phyloP scores from a whole-genome alignment of 257 asterid genomes.

The Jacaranda mimosifolia region DNA sequence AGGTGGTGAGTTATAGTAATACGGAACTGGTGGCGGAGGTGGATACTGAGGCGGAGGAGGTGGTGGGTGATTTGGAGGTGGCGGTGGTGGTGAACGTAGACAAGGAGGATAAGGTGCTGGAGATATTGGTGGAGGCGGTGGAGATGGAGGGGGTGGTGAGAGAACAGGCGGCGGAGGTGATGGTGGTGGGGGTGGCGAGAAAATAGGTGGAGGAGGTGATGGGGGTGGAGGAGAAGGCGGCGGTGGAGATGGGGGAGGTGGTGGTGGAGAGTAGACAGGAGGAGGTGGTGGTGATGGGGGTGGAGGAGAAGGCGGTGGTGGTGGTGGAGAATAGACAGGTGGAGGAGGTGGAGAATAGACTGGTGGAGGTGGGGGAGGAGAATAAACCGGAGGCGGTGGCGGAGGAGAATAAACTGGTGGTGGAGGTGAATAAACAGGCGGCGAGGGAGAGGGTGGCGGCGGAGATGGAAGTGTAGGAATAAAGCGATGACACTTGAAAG shows the following conservation, averaged over 20 bases:
- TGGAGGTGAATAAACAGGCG: slow-evolving; percentile 45
- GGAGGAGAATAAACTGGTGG: slow-evolving; percentile 46
- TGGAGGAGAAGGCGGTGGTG: slow-evolving; percentile 29
- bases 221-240: slow-evolving; percentile 48
- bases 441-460: slow-evolving; percentile 60
- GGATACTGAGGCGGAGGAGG: too few species aligned
- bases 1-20: slow-evolving; percentile 41
- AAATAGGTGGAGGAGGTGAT: slow-evolving; percentile 43
- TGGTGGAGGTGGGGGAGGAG: slow-evolving; percentile 44
- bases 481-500: slow-evolving; percentile 74
- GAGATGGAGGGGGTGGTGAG: slow-evolving; percentile 29
- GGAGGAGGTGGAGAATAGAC: slow-evolving; percentile 39
- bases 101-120: slow-evolving; percentile 47
- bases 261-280: slow-evolving; percentile 37
- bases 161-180: slow-evolving; percentile 64
- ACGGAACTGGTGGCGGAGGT: slow-evolving; percentile 42
- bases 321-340: slow-evolving; percentile 29
- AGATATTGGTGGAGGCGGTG: slow-evolving; percentile 38
- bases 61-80: slow-evolving; percentile 43
- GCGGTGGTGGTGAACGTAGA: slow-evolving; percentile 41
- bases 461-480: slow-evolving; percentile 73
- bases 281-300: slow-evolving; percentile 38
- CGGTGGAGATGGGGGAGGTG: slow-evolving; percentile 44
- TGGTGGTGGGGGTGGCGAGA: slow-evolving; percentile 58
- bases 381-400: slow-evolving; percentile 24